Conservation (phyloP, 495 filamentous ascomycete species). For the Podospora anserina region DNA sequence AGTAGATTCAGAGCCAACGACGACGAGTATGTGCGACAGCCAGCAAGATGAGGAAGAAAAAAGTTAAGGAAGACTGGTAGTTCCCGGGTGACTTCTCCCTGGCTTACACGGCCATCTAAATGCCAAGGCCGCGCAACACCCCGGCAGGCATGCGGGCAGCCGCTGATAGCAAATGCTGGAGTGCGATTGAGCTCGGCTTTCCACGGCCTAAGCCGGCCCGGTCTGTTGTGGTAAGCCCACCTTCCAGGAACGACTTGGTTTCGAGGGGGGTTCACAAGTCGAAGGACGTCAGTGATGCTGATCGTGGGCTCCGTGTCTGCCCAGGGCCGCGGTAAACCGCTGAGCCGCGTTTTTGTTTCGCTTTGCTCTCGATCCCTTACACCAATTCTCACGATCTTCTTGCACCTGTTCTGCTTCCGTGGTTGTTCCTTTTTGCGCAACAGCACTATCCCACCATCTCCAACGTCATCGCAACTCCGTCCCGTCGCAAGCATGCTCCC, state of each 20-base stretch:
- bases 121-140: constrained; percentile 10
- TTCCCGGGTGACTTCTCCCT: background rate
- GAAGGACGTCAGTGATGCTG: background rate
- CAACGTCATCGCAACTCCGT: background rate
- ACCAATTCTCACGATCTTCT: constrained; percentile 3
- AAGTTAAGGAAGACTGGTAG: background rate
- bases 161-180: constrained; percentile 12
- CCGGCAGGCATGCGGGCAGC: background rate
- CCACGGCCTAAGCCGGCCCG: constrained; percentile 38
- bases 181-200: constrained; percentile 26
- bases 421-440: background rate
- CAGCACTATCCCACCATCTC: background rate
- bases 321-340: constrained; percentile 9
- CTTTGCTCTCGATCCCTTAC: background rate
- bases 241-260: constrained; percentile 15
- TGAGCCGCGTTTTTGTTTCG: background rate
- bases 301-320: background rate
- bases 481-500: constrained; percentile 21
- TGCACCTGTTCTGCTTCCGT: background rate
- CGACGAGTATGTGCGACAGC: background rate
- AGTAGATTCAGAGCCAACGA: background rate
- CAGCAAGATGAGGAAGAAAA: constrained; percentile 2
- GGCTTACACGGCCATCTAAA: background rate
- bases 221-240: constrained; percentile 8
- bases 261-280: no score